A percentile compares a stretch with the other conserved stretches of the same genome.
These are phyloP conservation scores for Colletotrichum neosansevieriae DNA, from an alignment of 2,329 filamentous ascomycete genomes.

Conservation along the genomic window DNA sequence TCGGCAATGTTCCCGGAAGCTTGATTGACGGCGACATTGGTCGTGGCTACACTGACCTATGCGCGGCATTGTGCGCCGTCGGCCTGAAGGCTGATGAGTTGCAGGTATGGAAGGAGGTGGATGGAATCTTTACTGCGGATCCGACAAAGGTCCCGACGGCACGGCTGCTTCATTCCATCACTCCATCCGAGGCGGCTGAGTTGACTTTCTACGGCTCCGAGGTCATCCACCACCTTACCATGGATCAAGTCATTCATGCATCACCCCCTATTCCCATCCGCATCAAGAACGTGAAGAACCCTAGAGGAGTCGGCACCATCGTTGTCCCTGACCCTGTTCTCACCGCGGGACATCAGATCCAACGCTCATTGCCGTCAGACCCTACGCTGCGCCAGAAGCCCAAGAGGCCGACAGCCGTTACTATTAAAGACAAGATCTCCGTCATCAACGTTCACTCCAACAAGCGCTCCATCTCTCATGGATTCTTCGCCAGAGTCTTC, in stretches of 20 bases:
- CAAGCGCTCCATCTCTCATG: slow-evolving; percentile 94
- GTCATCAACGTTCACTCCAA: slow-evolving; percentile 99
- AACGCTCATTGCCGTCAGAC: slow-evolving; percentile 59
- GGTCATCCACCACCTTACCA: slow-evolving; percentile 98
- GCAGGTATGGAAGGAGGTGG: slow-evolving; percentile 99
- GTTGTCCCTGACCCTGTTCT: slow-evolving; percentile 80
- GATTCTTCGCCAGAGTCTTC: slow-evolving; percentile 95
- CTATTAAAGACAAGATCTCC: slow-evolving; percentile 96
- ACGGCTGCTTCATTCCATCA: slow-evolving; percentile 88
- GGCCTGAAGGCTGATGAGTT: slow-evolving; percentile 88
- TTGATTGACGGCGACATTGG: slow-evolving; percentile 90
- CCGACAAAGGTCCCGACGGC: slow-evolving; percentile 94
- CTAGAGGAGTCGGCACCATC: slow-evolving; percentile 81
- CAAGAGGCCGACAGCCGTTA: slow-evolving; percentile 88
- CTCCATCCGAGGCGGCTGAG: slow-evolving; percentile 94
- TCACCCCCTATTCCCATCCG: slow-evolving; percentile 82
- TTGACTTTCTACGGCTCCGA: slow-evolving; percentile 95
- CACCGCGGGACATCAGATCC: slow-evolving; percentile 69
- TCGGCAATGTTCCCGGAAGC: slow-evolving; percentile 91
- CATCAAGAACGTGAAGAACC: slow-evolving; percentile 94
- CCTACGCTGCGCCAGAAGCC: slow-evolving; percentile 66
- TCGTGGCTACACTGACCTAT: slow-evolving; percentile 95
- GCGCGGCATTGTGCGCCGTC: slow-evolving; percentile 90
- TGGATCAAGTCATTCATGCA: slow-evolving; percentile 95
- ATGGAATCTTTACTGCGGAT: slow-evolving; percentile 89